Conservation (phyloP, 441 rosid species). For the Macaranga tanarius region DNA sequence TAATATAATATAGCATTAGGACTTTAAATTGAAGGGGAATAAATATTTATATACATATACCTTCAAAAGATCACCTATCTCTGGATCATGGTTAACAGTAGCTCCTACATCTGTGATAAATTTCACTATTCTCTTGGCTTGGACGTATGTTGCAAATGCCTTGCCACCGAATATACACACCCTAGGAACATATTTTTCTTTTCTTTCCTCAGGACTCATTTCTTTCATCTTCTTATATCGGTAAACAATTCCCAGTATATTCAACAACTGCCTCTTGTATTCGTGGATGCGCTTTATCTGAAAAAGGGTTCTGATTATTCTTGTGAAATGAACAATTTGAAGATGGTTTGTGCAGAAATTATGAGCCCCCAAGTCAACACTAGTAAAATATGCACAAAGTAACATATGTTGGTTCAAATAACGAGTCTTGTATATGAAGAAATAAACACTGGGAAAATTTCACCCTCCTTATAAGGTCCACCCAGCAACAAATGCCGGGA, state of each 20-base stretch:
- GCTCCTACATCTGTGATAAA: constrained; percentile 92
- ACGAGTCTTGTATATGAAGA: too few species aligned
- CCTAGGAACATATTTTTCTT: constrained; percentile 64
- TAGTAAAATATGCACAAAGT: neutral
- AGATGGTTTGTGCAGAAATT: neutral
- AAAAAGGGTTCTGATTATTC: neutral
- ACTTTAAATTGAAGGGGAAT: neutral
- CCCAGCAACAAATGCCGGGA: too few species aligned
- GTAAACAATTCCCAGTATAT: constrained; percentile 71
- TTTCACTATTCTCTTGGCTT: constrained; percentile 97
- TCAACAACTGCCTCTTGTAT: constrained; percentile 46
- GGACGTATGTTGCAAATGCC: constrained; percentile 90
- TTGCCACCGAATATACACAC: constrained; percentile 98
- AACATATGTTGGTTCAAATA: too few species aligned
- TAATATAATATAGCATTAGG: neutral
- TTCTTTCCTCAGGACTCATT: constrained; percentile 73
- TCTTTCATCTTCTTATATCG: constrained; percentile 98
- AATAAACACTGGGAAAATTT: too few species aligned
- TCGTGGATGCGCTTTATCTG: constrained; percentile 48
- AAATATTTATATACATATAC: constrained; percentile 27
- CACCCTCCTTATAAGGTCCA: too few species aligned
- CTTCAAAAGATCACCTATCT: constrained; percentile 88
- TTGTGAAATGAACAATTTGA: neutral
- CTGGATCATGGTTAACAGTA: constrained; percentile 80
- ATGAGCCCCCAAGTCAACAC: too few species aligned